Evolutionary conservation across 2,329 filamentous ascomycete species (phyloP).

Genomic region (Claviceps capensis): DNA sequence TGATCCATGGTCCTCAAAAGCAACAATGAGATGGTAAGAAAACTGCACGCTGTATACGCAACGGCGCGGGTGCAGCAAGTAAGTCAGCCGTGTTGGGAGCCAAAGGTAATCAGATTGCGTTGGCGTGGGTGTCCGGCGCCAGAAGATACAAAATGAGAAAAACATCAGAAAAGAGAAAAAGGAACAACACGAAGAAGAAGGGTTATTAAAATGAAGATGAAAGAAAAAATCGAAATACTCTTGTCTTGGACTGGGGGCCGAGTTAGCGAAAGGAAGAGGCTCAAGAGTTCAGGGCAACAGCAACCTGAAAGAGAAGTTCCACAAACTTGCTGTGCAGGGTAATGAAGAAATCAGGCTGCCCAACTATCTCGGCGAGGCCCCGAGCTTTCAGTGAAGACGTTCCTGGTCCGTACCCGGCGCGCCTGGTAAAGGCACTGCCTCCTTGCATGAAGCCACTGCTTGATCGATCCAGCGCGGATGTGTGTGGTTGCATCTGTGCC

Average conservation of each 20-base stretch:
- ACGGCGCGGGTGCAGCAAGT: background rate
- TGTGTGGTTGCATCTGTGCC: conserved; percentile 14
- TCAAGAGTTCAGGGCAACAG: conserved; percentile 38
- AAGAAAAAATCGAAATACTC: background rate
- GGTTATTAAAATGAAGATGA: background rate
- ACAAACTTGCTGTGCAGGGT: conserved; percentile 53
- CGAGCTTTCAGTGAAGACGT: conserved; percentile 43
- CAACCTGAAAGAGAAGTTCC: conserved; percentile 44
- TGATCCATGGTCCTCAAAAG: background rate
- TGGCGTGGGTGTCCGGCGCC: too few species aligned
- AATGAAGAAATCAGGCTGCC: conserved; percentile 54
- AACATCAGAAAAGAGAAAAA: background rate
- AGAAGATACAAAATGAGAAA: too few species aligned
- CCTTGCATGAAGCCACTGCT: conserved; percentile 44
- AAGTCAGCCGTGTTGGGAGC: background rate
- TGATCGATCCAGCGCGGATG: conserved; percentile 21
- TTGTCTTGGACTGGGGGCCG: too few species aligned
- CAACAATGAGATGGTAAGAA: background rate
- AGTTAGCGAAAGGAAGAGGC: background rate
- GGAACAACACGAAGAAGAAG: background rate
- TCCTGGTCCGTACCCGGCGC: conserved; percentile 43
- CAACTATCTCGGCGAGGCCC: conserved; percentile 51
- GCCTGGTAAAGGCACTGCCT: conserved; percentile 41
- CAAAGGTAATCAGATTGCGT: too few species aligned
- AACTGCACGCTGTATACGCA: background rate